Percentiles rank a stretch among this genome's conserved stretches.
Conservation (phyloP, 1,139 yeast species). For the Suhomyces panamericanus region DNA sequence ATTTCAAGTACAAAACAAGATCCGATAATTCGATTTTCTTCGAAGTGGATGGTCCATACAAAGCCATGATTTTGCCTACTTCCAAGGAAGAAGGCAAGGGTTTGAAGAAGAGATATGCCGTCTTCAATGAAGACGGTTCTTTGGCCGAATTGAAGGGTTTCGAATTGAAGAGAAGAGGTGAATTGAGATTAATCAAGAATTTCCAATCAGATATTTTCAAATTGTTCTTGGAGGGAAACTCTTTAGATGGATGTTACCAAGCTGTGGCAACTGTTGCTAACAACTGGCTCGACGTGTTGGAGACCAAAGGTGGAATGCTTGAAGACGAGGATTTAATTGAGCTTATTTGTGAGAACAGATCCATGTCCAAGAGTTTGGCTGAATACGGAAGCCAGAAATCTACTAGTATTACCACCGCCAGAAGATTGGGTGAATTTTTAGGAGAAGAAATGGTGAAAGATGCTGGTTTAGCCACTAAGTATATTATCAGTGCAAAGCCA, state of each 20-base stretch:
- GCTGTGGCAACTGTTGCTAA: constrained; percentile 94
- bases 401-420: constrained; percentile 94
- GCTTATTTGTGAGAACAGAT: constrained; percentile 92
- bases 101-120: constrained; percentile 94
- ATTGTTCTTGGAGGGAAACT: constrained; percentile 80
- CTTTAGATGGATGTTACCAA: constrained; percentile 76
- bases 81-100: constrained; percentile 98
- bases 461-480: constrained; percentile 94
- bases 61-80: constrained; percentile 95
- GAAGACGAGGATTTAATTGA: constrained; percentile 95
- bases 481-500: constrained; percentile 86
- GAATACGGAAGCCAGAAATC: constrained; percentile 93
- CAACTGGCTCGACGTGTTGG: constrained; percentile 93
- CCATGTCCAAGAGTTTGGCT: constrained; percentile 88
- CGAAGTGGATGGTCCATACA: constrained; percentile 98
- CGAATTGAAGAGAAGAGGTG: constrained; percentile 96
- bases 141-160: constrained; percentile 96
- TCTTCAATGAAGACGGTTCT: constrained; percentile 91
- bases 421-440: constrained; percentile 86
- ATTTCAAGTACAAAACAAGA: constrained; percentile 67
- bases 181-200: constrained; percentile 85
- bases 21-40: constrained; percentile 95
- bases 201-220: constrained; percentile 95
- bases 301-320: constrained; percentile 79
- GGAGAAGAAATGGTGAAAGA: constrained; percentile 98